Percentiles rank a stretch among this genome's conserved stretches.
Evolutionary conservation across 2,329 filamentous ascomycete species (phyloP).

Genomic region (Blastomyces emzantsi): DNA sequence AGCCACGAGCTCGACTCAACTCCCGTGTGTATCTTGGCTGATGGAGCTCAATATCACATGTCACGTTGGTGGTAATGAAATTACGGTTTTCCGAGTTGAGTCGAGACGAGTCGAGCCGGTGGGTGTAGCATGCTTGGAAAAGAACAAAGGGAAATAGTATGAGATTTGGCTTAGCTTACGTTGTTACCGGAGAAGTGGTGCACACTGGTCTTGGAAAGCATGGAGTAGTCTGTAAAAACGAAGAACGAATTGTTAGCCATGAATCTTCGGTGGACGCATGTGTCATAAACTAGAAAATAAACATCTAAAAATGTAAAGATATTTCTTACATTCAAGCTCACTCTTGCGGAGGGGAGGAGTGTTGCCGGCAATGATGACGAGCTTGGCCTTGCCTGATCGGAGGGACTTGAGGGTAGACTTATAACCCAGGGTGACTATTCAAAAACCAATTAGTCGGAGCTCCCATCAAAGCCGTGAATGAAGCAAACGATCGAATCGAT

Average conservation of each 20-base stretch:
- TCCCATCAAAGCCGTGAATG: constrained; percentile 4
- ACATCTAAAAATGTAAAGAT: constrained; percentile 19
- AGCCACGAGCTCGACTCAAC: background rate
- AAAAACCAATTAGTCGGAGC: background rate
- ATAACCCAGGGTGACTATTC: constrained; percentile 73
- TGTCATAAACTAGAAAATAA: background rate
- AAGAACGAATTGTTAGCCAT: constrained; percentile 6
- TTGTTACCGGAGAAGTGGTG: constrained; percentile 99
- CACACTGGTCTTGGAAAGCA: constrained; percentile 87
- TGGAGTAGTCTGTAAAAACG: constrained; percentile 54
- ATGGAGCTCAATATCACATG: background rate
- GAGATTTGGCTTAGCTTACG: constrained; percentile 56
- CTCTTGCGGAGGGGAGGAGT: constrained; percentile 96
- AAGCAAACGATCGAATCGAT: background rate
- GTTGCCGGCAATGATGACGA: constrained; percentile 93
- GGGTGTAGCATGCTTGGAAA: background rate
- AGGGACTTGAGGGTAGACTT: constrained; percentile 85
- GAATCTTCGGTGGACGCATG: background rate
- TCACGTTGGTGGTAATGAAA: background rate
- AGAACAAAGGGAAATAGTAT: constrained; percentile 4
- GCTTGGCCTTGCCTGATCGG: constrained; percentile 94
- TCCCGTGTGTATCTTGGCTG: background rate
- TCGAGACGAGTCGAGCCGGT: background rate
- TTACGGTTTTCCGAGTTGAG: background rate
- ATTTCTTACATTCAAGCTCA: constrained; percentile 69